Evolutionary conservation across 192 early-diverging fungal species (phyloP).

Genomic region (Backusella liffmaniae): DNA sequence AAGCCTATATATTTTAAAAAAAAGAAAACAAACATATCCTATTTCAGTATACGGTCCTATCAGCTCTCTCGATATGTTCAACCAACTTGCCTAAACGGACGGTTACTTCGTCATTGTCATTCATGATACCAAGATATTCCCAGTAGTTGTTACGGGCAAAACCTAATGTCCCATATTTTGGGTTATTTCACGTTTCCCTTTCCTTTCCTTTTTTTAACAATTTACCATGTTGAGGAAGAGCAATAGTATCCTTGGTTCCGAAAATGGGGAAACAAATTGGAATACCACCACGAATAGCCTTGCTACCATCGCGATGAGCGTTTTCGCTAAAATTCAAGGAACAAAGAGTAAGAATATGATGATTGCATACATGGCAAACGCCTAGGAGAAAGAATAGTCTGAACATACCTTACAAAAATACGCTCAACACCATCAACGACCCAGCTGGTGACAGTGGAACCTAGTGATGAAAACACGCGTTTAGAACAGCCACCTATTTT

Average conservation of each 20-base stretch:
- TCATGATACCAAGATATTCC: conserved; percentile 48
- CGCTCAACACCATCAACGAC: conserved; percentile 68
- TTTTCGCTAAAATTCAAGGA: conserved; percentile 50
- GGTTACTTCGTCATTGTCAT: conserved; percentile 48
- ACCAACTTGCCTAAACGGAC: conserved; percentile 50
- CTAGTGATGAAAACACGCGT: conserved; percentile 33
- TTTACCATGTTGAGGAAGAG: conserved; percentile 72
- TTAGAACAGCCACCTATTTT: neutral
- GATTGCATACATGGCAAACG: neutral
- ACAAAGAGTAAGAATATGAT: neutral
- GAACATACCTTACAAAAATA: conserved; percentile 77
- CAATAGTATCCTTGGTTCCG: conserved; percentile 50
- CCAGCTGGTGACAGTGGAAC: conserved; percentile 95
- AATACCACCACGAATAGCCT: conserved; percentile 90
- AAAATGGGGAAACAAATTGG: conserved; percentile 84
- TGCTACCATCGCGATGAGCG: conserved; percentile 83
- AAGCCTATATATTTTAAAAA: conserved; percentile 36
- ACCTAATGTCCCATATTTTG: conserved; percentile 11
- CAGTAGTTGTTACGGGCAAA: conserved; percentile 59
- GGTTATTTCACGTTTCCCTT: neutral
- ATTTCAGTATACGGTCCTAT: neutral
- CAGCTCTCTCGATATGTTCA: neutral
- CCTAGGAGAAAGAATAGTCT: neutral
- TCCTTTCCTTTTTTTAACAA: neutral
- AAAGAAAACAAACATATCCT: neutral